Percentiles rank a stretch among this genome's conserved stretches.
These are phyloP conservation scores for Mucor plumbeus DNA, from an alignment of 371 early-diverging fungal species.

Conservation along the genomic window DNA sequence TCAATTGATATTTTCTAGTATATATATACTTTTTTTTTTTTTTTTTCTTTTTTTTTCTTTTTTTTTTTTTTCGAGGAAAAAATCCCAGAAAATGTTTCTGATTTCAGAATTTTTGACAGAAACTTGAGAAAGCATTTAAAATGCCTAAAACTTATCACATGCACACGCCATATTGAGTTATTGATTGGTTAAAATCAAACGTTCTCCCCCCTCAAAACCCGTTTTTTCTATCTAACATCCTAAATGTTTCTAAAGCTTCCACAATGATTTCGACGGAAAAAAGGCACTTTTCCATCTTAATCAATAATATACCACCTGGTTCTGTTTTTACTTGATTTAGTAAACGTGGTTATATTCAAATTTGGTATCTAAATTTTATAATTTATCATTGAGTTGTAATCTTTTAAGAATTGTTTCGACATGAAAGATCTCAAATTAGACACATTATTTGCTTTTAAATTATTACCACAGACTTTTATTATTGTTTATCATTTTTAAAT, in stretches of 20 bases:
- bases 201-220: background rate
- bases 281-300: constrained; percentile 9
- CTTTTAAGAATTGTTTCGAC: too few relatives aligned
- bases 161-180: background rate
- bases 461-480: too few relatives aligned
- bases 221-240: background rate
- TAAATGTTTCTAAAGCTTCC: constrained; percentile 11
- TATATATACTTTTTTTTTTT: background rate
- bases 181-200: constrained; percentile 7
- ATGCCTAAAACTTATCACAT: constrained; percentile 12
- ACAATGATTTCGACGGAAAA: constrained; percentile 17
- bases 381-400: too few relatives aligned
- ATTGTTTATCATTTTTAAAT: too few relatives aligned
- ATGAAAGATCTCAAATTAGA: too few relatives aligned
- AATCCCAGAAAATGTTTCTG: constrained; percentile 8
- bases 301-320: constrained; percentile 14
- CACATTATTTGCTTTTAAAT: too few relatives aligned
- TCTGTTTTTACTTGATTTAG: constrained; percentile 7
- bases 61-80: background rate
- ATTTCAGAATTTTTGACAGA: constrained; percentile 15
- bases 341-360: constrained; percentile 6
- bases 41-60: background rate
- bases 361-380: too few relatives aligned
- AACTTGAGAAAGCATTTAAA: constrained; percentile 15
- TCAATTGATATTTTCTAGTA: background rate